These are phyloP conservation scores for Ceriops decandra DNA, from an alignment of 345 rosid genomes.

Conservation along the genomic window DNA sequence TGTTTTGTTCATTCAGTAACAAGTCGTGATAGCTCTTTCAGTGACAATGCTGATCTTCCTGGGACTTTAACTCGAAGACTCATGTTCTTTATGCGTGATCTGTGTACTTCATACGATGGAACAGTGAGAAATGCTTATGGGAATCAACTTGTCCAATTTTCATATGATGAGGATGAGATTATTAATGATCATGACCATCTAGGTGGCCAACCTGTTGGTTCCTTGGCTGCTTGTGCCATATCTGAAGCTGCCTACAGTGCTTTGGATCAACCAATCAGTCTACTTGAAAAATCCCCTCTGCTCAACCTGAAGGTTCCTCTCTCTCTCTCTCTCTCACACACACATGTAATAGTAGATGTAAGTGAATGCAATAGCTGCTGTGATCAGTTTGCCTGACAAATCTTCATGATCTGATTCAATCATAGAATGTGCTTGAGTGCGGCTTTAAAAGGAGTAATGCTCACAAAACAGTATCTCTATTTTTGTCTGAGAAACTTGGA, in stretches of 20 bases:
- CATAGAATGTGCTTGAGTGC: slow-evolving; percentile 80
- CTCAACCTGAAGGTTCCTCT: slow-evolving; percentile 63
- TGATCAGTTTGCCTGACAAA: slow-evolving; percentile 10
- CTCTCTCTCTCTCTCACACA: neutral
- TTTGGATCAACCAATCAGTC: slow-evolving; percentile 85
- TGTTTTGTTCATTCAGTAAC: slow-evolving; percentile 85
- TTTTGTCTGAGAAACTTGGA: slow-evolving; percentile 65
- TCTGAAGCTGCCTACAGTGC: slow-evolving; percentile 97
- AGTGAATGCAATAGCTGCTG: neutral
- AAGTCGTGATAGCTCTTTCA: slow-evolving; percentile 72
- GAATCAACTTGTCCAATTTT: slow-evolving; percentile 70
- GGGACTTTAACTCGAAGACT: slow-evolving; percentile 77
- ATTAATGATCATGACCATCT: slow-evolving; percentile 24
- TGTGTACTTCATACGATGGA: slow-evolving; percentile 71
- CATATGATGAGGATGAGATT: slow-evolving; percentile 33
- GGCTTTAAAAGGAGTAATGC: slow-evolving; percentile 58
- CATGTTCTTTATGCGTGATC: slow-evolving; percentile 86
- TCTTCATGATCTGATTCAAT: slow-evolving; percentile 22
- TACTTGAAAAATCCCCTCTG: slow-evolving; percentile 73
- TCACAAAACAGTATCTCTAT: slow-evolving; percentile 60
- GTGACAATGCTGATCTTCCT: slow-evolving; percentile 95
- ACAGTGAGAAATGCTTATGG: slow-evolving; percentile 83
- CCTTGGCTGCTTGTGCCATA: slow-evolving; percentile 77
- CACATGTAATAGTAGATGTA: neutral
- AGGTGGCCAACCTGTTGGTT: slow-evolving; percentile 75